Evolutionary conservation across 116 monocot species (phyloP).

Genomic region (Phalaenopsis hybrid): DNA sequence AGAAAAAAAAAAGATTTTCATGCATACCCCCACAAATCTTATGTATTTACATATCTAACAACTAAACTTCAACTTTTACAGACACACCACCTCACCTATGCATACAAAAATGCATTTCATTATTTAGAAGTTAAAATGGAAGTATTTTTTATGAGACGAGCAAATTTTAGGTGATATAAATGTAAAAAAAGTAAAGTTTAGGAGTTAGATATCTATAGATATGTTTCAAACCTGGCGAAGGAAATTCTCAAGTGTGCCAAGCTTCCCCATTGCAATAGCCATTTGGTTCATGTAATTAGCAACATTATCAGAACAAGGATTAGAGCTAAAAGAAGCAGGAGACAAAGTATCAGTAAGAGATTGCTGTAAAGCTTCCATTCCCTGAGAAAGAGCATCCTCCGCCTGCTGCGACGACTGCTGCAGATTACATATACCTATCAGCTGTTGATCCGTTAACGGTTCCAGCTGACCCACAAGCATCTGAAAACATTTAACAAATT

Average conservation of each 20-base stretch:
- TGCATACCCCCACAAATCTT: too few species aligned
- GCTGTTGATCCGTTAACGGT: conserved; percentile 75
- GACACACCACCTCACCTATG: too few species aligned
- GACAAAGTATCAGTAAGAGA: conserved; percentile 58
- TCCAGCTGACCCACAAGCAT: conserved; percentile 52
- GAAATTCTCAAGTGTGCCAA: conserved; percentile 62
- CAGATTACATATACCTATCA: conserved; percentile 46
- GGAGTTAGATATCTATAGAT: too few species aligned
- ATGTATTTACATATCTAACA: too few species aligned
- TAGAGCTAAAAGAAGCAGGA: conserved; percentile 39
- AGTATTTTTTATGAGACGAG: too few species aligned
- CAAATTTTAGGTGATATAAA: too few species aligned
- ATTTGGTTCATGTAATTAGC: conserved; percentile 71
- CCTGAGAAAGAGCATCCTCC: conserved; percentile 67
- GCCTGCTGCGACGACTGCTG: conserved; percentile 66
- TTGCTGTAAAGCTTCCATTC: conserved; percentile 51
- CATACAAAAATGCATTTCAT: too few species aligned
- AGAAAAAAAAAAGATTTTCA: too few species aligned
- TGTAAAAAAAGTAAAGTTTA: too few species aligned
- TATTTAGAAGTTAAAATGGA: too few species aligned
- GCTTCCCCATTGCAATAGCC: conserved; percentile 71
- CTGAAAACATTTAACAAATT: conserved; percentile 16
- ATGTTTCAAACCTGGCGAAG: conserved; percentile 39
- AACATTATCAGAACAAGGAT: conserved; percentile 48
- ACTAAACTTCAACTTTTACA: too few species aligned